Conservation (phyloP, 2,329 filamentous ascomycete species). For the Penicillium sp. region DNA sequence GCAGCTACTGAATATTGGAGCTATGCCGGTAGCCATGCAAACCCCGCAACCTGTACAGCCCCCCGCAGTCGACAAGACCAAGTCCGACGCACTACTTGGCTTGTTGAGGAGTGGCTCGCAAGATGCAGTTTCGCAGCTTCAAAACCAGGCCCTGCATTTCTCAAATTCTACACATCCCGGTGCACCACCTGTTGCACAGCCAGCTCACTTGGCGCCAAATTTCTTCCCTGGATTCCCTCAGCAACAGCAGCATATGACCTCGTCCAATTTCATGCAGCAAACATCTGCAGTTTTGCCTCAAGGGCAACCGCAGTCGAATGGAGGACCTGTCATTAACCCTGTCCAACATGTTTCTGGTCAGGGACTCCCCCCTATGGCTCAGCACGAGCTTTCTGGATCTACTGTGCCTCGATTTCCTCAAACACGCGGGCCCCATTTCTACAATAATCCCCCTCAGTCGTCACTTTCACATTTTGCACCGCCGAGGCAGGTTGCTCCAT, state of each 20-base stretch:
- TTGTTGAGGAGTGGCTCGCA: constrained; percentile 50
- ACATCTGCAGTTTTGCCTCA: constrained; percentile 16
- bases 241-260: constrained; percentile 27
- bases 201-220: constrained; percentile 53
- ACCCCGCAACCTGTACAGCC: constrained; percentile 17
- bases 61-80: constrained; percentile 35
- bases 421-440: constrained; percentile 21
- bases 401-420: constrained; percentile 25
- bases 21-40: constrained; percentile 10
- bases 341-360: constrained; percentile 5
- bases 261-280: constrained; percentile 31
- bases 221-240: constrained; percentile 41
- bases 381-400: constrained; percentile 19
- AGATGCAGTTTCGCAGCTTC: constrained; percentile 27
- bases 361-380: constrained; percentile 10
- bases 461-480: constrained; percentile 11
- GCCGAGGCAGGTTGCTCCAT: constrained; percentile 40
- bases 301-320: constrained; percentile 9
- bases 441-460: constrained; percentile 18
- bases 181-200: constrained; percentile 53
- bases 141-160: constrained; percentile 52
- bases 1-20: constrained; percentile 44
- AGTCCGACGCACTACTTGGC: constrained; percentile 55
- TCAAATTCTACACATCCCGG: constrained; percentile 54
- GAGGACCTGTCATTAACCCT: constrained; percentile 9